Conservation (phyloP, 148 eudicot species). For the Rhododendron griersonianum region DNA sequence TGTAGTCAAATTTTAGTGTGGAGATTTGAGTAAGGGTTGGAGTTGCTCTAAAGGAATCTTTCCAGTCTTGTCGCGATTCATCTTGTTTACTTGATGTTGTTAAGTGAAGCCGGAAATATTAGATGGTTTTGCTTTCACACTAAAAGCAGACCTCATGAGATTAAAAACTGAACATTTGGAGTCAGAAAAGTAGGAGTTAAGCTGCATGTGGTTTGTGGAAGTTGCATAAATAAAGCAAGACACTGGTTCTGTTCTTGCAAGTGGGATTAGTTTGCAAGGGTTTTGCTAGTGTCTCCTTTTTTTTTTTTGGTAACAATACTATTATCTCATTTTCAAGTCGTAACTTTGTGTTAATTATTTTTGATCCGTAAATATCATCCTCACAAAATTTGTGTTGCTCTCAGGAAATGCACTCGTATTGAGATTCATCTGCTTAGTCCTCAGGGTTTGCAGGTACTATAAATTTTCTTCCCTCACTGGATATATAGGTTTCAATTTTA, state of each 20-base stretch:
- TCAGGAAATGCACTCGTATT: slow-evolving; percentile 80
- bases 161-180: background rate
- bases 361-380: background rate
- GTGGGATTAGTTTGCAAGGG: background rate
- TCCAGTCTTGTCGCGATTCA: background rate
- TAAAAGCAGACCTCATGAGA: background rate
- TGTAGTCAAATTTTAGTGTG: background rate
- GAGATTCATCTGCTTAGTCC: slow-evolving; percentile 89
- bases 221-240: background rate
- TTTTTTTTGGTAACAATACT: background rate
- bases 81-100: background rate
- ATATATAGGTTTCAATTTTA: background rate
- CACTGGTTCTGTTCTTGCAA: background rate
- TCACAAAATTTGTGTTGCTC: slow-evolving; percentile 8
- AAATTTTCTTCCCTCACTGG: background rate
- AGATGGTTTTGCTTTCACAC: background rate
- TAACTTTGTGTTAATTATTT: background rate
- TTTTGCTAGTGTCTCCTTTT: background rate
- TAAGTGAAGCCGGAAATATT: background rate
- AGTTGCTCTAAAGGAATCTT: background rate
- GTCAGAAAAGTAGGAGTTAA: background rate
- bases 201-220: background rate
- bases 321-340: background rate
- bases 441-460: slow-evolving; percentile 87
- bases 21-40: background rate